Evolutionary conservation across 2,329 filamentous ascomycete species (phyloP), one percentile per base, ranked within the genome.

Genomic region (Beauveria medogensis): DNA sequence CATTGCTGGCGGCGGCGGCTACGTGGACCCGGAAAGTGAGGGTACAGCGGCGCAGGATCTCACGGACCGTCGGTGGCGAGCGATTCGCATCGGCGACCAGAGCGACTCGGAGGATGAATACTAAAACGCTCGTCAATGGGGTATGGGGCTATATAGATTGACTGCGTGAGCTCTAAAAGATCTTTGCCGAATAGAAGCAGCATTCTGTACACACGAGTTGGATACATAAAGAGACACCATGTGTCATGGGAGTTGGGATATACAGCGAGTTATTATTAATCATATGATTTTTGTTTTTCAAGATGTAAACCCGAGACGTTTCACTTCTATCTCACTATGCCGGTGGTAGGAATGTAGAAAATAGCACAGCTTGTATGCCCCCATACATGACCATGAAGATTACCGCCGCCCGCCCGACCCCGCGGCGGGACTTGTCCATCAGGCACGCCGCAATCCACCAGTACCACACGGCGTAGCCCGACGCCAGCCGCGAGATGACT

Each of bases 21-120:
- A 96, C 70, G 81, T 92, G 43, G 92, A 97, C 69, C 87, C 90
- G 0, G 92, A 96, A 69, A 88, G 85, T 58, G 91, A 95, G 68
- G 92, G 92, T 2, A 92, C 93, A 0, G 78, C 97, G 24, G 92
- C 95, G 70, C 91, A 96, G 69, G 93, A 97, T 70, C 77, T 99
- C 63, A 89, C 90, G 1, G 88, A 85, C 62, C 81, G 91, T 63
- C 80, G 90, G 65, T 95, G 92, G 73, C 83, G 91, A 62, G 88
- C 90, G 2, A 79, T 95, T 26, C 73, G 92, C 62, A 85, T 89
- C 2, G 89, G 94, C 65, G 89, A 93, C 52, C 74, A 78, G 46
- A 89, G 87, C 65, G 90, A 93, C 69, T 89, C 86, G 37, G 89
- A 92, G 58, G 88, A 91, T 55, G 80, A 81, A n/a, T 77, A 76